phyloP scores from a whole-genome alignment of 1,284 basidiomycete species.

The Anthracocystis panici-leucophaei region DNA sequence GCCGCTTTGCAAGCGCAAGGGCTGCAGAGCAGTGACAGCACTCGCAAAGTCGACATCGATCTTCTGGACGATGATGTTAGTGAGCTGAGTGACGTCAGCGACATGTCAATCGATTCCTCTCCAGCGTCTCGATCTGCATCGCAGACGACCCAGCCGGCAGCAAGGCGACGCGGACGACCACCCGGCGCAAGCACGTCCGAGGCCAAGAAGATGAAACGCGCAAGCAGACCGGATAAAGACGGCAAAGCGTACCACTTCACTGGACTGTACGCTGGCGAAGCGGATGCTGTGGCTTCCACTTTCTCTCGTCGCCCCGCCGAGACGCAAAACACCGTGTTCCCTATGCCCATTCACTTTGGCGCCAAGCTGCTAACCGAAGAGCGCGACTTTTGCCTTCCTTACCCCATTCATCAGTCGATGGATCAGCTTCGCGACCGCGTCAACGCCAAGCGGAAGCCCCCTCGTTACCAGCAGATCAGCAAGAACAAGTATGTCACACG shows the following conservation, averaged over 20 bases:
- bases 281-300: constrained; percentile 33
- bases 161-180: constrained; percentile 15
- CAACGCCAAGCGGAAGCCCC: constrained; percentile 56
- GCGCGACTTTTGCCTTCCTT: constrained; percentile 55
- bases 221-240: constrained; percentile 33
- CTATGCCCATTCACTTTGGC: constrained; percentile 51
- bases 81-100: constrained; percentile 39
- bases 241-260: constrained; percentile 33
- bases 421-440: constrained; percentile 48
- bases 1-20: not conserved
- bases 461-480: constrained; percentile 55
- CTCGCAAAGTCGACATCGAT: constrained; percentile 17
- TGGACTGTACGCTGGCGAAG: constrained; percentile 48
- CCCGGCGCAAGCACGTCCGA: constrained; percentile 6
- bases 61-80: constrained; percentile 35
- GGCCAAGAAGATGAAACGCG: constrained; percentile 29
- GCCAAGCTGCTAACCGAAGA: constrained; percentile 45
- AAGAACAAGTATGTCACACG: constrained; percentile 58
- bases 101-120: constrained; percentile 18
- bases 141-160: constrained; percentile 4
- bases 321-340: constrained; percentile 19
- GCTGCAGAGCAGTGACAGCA: not conserved
- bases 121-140: constrained; percentile 17
- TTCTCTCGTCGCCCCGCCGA: constrained; percentile 11
- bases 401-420: constrained; percentile 33